Base-by-base conservation (phyloP, 2,329 filamentous ascomycete genomes). In the Thielaviopsis euricoi region DNA sequence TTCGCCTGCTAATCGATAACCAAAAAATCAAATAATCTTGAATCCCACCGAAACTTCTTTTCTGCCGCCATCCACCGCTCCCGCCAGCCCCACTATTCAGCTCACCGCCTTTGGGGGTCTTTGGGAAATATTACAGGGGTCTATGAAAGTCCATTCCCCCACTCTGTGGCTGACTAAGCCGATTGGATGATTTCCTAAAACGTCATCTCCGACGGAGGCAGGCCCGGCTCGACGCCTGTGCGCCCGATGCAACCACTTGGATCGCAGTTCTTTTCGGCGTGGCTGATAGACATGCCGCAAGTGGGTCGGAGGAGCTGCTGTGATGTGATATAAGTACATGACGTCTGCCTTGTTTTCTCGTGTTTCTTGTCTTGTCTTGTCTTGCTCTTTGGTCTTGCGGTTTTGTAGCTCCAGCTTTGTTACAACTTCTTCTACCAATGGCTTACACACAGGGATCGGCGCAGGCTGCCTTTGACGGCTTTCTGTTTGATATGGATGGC, bases 401-500 rank as follows among this genome's bases (percentile, higher is more conserved):
- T 23, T 49, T 26, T 48, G 51, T n/a, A 15, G 22, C 55, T 19
- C 22, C 15, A 23, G 26, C 23, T 43, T 2, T 37, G 21, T n/a
- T 17, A 33, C n/a, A 19, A 49, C 29, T 40, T 33, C 17, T 50
- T 37, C 52, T 12, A 58, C 19, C 19, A n/a, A 62, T 62, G 61
- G 33, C 58, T 17, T 77, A 71, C 62, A 69, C 66, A 49, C 70
- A 73, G 29, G 71, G 74, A 21, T 69, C 76, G 9, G 70, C 74
- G 61, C 69, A 69, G 55, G 71, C 74, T 52, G 68, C 73, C 52
- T 80, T 82, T 64, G 71, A 76, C 52, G 79, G 77, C 17, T 76
- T 81, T 62, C 74, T 87, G 6, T 84, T 87, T 65, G 85, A 89
- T 67, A 87, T 88, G 83, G 85, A 89, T 67, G 87, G 86, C 46